Evolutionary conservation across 305 asterid genomes (phyloP), one percentile per base, ranked within the genome.

Genomic region (Rubia tinctorum): DNA sequence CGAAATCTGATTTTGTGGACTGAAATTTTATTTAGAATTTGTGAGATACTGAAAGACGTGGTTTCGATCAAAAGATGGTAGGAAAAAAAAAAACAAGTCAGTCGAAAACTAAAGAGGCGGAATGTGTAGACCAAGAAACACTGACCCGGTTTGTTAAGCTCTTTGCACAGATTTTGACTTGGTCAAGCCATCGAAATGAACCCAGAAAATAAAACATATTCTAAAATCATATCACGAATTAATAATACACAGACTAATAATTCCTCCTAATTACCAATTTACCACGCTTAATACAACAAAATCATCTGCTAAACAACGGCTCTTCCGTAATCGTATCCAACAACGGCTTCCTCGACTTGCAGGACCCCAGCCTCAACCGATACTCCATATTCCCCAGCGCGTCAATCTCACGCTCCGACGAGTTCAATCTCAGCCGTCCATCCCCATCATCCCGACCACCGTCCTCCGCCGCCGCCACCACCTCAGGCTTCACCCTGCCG

Each of bases 321-420:
- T 93, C 95, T 80, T 93, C 98, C 3, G 78, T 66, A 22, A 91
- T 93, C 27, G 96, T 93, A 73, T 88, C 98, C 86, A 93, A 77
- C 69, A 80, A 74, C 43, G 98, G 98, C 74, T 86, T 85, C 82
- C 72, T 79, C 44, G 83, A 79, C 43, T 75, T 76, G 81, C 94
- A 86, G 49, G 73, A 76, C 17, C 93, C 81, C 30, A 85, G 70
- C 78, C 95, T 79, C 43, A 80, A 85, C 75, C 72, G 81, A 53
- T 64, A 82, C 74, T 81, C 93, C 79, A 79, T 78, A 68, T 51
- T 68, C 25, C 47, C 53, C 27, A 80, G 43, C 39, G 81, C 80
- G 30, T 78, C 85, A 69, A 78, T 71, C 44, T 34, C 86, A 0
- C 15, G 30, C 18, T 77, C 91, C 53, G 78, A 37, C 53, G 79